Conservation (phyloP, 2,329 filamentous ascomycete genomes). For the Eurotiales sp. region DNA sequence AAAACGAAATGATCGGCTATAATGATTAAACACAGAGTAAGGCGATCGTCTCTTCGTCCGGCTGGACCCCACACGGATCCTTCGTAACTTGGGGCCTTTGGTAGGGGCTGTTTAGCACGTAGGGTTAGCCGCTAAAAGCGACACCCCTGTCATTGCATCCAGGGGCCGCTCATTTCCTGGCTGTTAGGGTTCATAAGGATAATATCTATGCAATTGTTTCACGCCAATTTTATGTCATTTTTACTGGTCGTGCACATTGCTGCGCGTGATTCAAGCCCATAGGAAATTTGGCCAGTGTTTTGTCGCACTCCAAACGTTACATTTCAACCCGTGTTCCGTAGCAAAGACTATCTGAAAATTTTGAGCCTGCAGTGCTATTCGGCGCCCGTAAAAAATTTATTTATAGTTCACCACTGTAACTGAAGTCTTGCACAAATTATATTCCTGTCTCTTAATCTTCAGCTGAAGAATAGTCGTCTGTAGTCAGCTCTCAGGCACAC, state of each 20-base stretch:
- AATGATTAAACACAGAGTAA: neutral
- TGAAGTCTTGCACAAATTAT: neutral
- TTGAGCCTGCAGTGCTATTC: neutral
- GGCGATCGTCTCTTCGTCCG: neutral
- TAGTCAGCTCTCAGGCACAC: neutral
- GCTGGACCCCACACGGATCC: neutral
- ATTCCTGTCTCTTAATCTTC: neutral
- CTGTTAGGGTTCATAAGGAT: neutral
- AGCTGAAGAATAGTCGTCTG: neutral
- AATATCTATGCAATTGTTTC: neutral
- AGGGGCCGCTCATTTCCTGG: neutral
- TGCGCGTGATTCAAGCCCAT: neutral
- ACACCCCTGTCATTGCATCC: neutral
- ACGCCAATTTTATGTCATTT: neutral
- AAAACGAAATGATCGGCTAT: neutral
- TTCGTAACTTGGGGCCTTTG: neutral
- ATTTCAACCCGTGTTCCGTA: neutral
- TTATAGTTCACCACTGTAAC: no score
- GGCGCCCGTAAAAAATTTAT: no score
- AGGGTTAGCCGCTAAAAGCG: neutral
- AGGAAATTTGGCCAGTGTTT: neutral
- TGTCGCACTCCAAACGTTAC: neutral
- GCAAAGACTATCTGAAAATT: neutral
- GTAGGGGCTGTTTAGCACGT: neutral
- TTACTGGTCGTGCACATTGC: neutral